A percentile compares a stretch with the other conserved stretches of the same genome.
Conservation (phyloP, 2,329 filamentous ascomycete genomes). For the Aspergillus nomiae region DNA sequence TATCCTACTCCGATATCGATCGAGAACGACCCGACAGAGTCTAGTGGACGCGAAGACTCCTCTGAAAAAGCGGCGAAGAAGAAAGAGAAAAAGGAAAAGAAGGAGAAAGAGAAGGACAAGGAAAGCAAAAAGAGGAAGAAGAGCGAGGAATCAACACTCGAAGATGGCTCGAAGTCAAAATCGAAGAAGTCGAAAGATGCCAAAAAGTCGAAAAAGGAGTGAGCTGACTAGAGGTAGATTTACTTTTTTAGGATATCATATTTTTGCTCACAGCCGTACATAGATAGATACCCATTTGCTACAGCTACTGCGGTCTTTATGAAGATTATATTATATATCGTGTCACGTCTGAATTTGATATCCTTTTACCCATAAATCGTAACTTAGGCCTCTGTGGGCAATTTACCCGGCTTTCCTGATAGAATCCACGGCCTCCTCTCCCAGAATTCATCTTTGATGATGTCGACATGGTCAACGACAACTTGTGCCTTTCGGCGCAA, state of each 20-base stretch:
- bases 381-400: slow-evolving; percentile 52
- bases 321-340: slow-evolving; percentile 11
- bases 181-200: slow-evolving; percentile 48
- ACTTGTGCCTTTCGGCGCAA: slow-evolving; percentile 77
- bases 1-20: slow-evolving; percentile 38
- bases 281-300: slow-evolving; percentile 37
- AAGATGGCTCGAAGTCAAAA: slow-evolving; percentile 48
- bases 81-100: slow-evolving; percentile 29
- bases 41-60: slow-evolving; percentile 28
- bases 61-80: slow-evolving; percentile 34
- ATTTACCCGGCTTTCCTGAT: slow-evolving; percentile 71
- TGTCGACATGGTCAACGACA: slow-evolving; percentile 82
- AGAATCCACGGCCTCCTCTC: slow-evolving; percentile 80
- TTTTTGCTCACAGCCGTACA: slow-evolving; percentile 4
- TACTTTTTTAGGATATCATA: not conserved
- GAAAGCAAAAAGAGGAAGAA: slow-evolving; percentile 34
- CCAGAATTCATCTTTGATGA: slow-evolving; percentile 97
- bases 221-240: not conserved
- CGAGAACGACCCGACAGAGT: slow-evolving; percentile 22
- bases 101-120: slow-evolving; percentile 24
- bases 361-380: slow-evolving; percentile 11
- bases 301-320: slow-evolving; percentile 11
- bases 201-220: slow-evolving; percentile 17
- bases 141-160: slow-evolving; percentile 25
- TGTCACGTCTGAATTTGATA: slow-evolving; percentile 8